Evolutionary conservation across 2,329 filamentous ascomycete genomes (phyloP).

Genomic region (Neophaeococcomyces mojaviensis): DNA sequence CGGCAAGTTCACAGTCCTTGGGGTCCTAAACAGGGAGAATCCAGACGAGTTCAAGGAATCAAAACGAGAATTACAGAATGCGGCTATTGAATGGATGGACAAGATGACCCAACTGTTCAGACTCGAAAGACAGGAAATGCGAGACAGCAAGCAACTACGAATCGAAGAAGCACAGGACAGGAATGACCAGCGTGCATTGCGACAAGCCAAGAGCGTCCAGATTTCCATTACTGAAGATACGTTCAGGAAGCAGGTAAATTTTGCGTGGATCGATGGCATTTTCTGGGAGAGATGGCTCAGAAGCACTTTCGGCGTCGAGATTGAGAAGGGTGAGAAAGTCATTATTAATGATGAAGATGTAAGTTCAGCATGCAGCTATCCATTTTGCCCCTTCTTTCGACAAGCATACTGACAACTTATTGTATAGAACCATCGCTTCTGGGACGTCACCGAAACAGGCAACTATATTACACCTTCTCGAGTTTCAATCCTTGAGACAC

Average conservation of each 20-base stretch:
- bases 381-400: conserved; percentile 15
- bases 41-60: conserved; percentile 69
- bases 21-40: conserved; percentile 72
- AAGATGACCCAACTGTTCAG: conserved; percentile 88
- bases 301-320: conserved; percentile 88
- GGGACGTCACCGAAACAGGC: conserved; percentile 84
- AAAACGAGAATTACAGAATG: conserved; percentile 87
- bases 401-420: conserved; percentile 30
- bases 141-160: conserved; percentile 87
- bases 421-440: conserved; percentile 76
- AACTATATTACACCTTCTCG: conserved; percentile 84
- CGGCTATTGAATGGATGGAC: conserved; percentile 96
- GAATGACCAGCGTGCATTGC: conserved; percentile 76
- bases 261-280: conserved; percentile 93
- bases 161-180: conserved; percentile 96
- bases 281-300: conserved; percentile 98
- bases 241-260: conserved; percentile 79
- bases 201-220: conserved; percentile 79
- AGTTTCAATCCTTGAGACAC: conserved; percentile 81
- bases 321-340: conserved; percentile 77
- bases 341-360: conserved; percentile 97
- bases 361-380: conserved; percentile 44
- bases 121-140: conserved; percentile 82
- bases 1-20: conserved; percentile 87
- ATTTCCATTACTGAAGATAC: conserved; percentile 79